These are phyloP conservation scores for Alternaria arbusti DNA, from an alignment of 2,329 filamentous ascomycete species.

Conservation along the genomic window DNA sequence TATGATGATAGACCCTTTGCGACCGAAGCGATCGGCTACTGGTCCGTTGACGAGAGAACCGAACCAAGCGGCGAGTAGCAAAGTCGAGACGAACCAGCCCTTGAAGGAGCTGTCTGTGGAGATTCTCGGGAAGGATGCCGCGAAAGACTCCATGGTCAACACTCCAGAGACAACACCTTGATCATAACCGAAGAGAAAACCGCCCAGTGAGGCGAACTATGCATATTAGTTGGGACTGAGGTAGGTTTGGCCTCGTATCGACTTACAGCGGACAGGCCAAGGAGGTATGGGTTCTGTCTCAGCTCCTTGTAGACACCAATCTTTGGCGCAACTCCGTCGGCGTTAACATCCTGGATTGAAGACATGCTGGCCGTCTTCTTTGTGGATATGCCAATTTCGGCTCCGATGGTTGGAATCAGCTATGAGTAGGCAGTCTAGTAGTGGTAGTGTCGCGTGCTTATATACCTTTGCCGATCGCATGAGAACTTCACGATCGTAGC, in stretches of 20 bases:
- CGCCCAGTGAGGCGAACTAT: conserved; percentile 28
- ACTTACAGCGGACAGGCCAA: conserved; percentile 24
- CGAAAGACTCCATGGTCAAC: conserved; percentile 29
- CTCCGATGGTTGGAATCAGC: neutral
- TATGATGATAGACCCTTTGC: conserved; percentile 27
- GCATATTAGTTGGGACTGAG: neutral
- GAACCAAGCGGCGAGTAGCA: conserved; percentile 27
- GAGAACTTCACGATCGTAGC: conserved; percentile 2
- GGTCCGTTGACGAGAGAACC: conserved; percentile 32
- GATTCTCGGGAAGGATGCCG: conserved; percentile 26
- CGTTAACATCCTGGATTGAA: neutral
- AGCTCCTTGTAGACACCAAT: conserved; percentile 28
- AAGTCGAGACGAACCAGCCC: conserved; percentile 29
- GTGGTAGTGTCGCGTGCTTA: neutral
- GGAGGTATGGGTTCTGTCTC: conserved; percentile 27
- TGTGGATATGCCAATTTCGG: neutral
- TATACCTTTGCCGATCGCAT: conserved; percentile 6
- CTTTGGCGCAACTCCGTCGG: conserved; percentile 11
- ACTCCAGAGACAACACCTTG: conserved; percentile 29
- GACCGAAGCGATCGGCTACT: conserved; percentile 27
- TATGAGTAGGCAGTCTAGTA: neutral
- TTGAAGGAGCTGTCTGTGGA: conserved; percentile 27
- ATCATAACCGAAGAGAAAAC: conserved; percentile 31
- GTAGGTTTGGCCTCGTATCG: fast-evolving
- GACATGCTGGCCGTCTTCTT: neutral